Percentiles rank a stretch among this genome's conserved stretches.
Conservation (phyloP, 1,284 basidiomycete genomes). For the Salmacisia buchloeana region DNA sequence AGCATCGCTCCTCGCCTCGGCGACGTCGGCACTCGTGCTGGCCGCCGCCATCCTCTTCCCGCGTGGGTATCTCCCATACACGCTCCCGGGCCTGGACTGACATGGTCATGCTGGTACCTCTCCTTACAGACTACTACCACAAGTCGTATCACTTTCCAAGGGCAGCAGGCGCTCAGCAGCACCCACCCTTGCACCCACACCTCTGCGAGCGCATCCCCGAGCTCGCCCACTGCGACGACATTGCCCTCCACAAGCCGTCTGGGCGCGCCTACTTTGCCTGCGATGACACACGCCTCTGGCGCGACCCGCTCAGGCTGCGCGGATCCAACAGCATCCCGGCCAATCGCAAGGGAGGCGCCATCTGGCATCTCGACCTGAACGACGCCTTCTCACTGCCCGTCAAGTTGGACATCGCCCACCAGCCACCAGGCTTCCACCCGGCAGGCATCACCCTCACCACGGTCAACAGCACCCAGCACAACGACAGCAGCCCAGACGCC, state of each 20-base stretch:
- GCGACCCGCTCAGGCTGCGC: constrained; percentile 26
- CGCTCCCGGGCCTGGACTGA: not conserved
- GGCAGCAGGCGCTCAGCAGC: constrained; percentile 14
- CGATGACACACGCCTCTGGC: constrained; percentile 28
- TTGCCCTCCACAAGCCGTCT: constrained; percentile 24
- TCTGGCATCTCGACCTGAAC: constrained; percentile 34
- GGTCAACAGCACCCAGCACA: constrained; percentile 14
- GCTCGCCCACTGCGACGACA: constrained; percentile 33
- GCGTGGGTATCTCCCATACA: not conserved
- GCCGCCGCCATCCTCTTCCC: not conserved
- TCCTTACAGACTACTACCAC: not conserved
- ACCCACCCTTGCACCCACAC: constrained; percentile 3
- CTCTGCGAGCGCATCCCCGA: constrained; percentile 24
- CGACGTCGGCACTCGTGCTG: constrained; percentile 13
- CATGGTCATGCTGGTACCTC: not conserved
- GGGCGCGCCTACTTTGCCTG: constrained; percentile 34
- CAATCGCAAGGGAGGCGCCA: constrained; percentile 18
- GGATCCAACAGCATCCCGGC: constrained; percentile 11
- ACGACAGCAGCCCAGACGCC: constrained; percentile 4
- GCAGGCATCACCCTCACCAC: constrained; percentile 26
- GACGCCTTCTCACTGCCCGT: constrained; percentile 14
- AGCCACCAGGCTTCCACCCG: constrained; percentile 25
- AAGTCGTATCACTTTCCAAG: constrained; percentile 19
- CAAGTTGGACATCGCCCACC: constrained; percentile 22
- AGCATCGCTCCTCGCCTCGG: constrained; percentile 20